Conservation (phyloP, 2,329 filamentous ascomycete species). For the Arthroderma sp. region DNA sequence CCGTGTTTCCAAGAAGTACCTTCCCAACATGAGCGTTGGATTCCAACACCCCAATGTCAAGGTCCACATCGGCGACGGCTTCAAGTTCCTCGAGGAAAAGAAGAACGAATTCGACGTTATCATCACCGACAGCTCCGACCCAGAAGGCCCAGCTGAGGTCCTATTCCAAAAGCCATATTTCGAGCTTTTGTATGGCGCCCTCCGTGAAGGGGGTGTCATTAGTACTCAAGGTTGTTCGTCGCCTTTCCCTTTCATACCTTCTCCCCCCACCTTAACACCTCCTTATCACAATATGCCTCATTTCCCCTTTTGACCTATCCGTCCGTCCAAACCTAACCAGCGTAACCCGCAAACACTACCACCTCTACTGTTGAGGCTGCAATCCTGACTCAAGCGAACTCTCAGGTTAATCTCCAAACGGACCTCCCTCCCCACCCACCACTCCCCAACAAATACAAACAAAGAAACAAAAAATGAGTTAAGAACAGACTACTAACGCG, state of each 20-base stretch:
- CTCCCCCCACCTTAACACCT: conserved; percentile 19
- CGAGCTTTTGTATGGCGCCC: conserved; percentile 76
- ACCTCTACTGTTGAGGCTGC: conserved; percentile 7
- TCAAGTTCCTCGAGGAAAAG: conserved; percentile 95
- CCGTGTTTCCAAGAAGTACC: conserved; percentile 94
- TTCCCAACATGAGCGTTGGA: conserved; percentile 83
- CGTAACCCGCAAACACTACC: conserved; percentile 4
- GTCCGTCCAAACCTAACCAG: conserved; percentile 2
- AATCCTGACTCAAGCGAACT: not conserved
- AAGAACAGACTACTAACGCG: no score
- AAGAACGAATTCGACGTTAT: conserved; percentile 98
- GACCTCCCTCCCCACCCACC: conserved; percentile 1
- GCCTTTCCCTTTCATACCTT: conserved; percentile 68
- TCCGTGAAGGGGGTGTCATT: conserved; percentile 93
- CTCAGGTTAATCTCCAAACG: conserved; percentile 2
- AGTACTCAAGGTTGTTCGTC: conserved; percentile 99
- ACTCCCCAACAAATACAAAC: conserved; percentile 5
- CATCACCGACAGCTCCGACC: conserved; percentile 97
- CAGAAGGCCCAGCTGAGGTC: conserved; percentile 87
- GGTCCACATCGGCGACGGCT: conserved; percentile 89
- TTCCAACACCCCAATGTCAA: conserved; percentile 90
- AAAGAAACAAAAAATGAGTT: not conserved
- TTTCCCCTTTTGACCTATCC: conserved; percentile 4
- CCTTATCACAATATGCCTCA: not conserved
- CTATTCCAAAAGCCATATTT: conserved; percentile 99